Conservation (phyloP, 140 eudicot genomes). For the Artemisia princeps region DNA sequence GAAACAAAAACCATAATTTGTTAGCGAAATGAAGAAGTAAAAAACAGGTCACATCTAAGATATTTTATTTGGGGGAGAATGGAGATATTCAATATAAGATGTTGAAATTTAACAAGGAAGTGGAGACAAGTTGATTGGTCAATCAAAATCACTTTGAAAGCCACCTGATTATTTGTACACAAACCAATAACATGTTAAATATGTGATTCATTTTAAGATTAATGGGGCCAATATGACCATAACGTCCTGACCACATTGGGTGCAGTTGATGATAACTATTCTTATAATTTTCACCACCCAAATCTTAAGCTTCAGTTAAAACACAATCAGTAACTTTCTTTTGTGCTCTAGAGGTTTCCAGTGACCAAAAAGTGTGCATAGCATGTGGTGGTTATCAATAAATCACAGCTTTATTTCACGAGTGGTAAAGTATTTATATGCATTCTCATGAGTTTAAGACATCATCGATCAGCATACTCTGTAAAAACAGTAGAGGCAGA, state of each 20-base stretch:
- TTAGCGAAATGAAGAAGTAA: neutral
- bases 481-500: neutral
- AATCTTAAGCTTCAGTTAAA: neutral
- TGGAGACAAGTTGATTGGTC: constrained; percentile 9
- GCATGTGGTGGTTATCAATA: constrained; percentile 15
- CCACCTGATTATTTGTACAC: constrained; percentile 20
- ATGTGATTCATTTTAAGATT: constrained; percentile 9
- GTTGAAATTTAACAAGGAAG: constrained; percentile 6
- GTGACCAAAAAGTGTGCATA: constrained; percentile 5
- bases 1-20: constrained; percentile 1
- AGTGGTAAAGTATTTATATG: constrained; percentile 1
- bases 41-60: constrained; percentile 5
- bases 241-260: neutral
- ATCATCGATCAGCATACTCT: neutral
- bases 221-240: constrained; percentile 12
- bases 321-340: neutral
- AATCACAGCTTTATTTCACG: neutral
- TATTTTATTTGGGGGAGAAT: constrained; percentile 1
- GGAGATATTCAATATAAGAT: neutral
- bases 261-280: neutral
- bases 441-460: constrained; percentile 11
- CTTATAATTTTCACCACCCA: neutral
- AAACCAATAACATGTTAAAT: constrained; percentile 17
- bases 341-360: neutral
- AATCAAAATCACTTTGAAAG: constrained; percentile 17